Base-by-base conservation (phyloP, 2,329 filamentous ascomycete genomes). In the Ophiostoma pallidulum region DNA sequence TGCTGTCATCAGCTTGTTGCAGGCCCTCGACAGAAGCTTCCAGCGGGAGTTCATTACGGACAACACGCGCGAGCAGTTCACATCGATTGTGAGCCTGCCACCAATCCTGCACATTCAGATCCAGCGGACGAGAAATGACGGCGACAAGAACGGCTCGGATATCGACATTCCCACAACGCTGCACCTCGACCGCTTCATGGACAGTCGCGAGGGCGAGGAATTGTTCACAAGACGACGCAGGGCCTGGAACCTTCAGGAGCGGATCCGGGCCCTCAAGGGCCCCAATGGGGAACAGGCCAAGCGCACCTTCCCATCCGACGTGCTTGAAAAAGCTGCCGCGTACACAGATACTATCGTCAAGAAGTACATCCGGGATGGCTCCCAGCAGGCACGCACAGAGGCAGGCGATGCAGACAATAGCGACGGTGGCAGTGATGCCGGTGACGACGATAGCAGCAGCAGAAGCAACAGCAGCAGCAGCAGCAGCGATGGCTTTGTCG, bases 31-130 rank as follows among this genome's bases (percentile, higher is more conserved):
- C 56, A 82, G 82, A 33, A 84, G 86, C 46, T 95, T 95, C 60
- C 88, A 94, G 57, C 77, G 83, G 40, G 83, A 92, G 57, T 76
- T 81, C 24, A 77, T 91, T 26, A 80, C 81, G 28, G 75, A 84
- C 20, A 78, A 78, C 50, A 77, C 77, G 42, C 77, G 59, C 66
- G 78, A 49, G 67, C 73, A 64, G 49, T 91, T 83, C 62, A 80
- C 80, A 7, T 82, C 85, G 1, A 86, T 94, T 53, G 78, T 77
- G 52, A 73, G 74, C n/a, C 69, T 90, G 10, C 89, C 92, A 1
- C 89, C 90, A 0, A 78, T 98, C 28, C 70, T 97, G 16, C 90
- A 96, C 58, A 80, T 98, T 38, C 85, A 89, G 54, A 86, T 98
- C 28, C 88, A 94, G 60, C 81, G 92, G 5, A 82, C 86, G 4